Evolutionary conservation across 2,329 filamentous ascomycete genomes (phyloP), one percentile per base, ranked within the genome.

Genomic region (Stagonosporopsis cucurbitacearum): DNA sequence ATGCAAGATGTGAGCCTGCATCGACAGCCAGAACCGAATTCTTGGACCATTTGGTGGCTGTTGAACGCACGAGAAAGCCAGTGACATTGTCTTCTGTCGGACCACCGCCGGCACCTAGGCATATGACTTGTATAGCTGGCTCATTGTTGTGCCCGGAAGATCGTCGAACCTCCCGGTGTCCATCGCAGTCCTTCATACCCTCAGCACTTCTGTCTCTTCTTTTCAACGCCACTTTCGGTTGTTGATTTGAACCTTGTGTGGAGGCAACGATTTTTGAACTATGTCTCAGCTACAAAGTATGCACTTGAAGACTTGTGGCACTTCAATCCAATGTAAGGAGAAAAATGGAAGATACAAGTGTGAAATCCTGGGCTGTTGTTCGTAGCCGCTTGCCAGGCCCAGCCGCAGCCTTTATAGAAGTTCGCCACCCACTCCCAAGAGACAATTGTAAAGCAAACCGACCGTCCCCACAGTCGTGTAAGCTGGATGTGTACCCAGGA

Each of bases 11-110:
- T 28, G 93, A 91, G 43, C 95, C 95, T 9, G 92, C 93, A 79
- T 99, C 95, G 48, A 99, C 89, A n/a, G 94, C 92, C 25, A 98
- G 81, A 36, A 97, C 76, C 0, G 92, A 97, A 40, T 90, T 88
- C 66, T 88, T 89, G 44, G 84, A 81, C 95, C 95, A 99, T 59
- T 87, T 85, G 48, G 89, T 85, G 26, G 88, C 85, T 9, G 89
- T 83, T 4, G 94, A 94, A 42, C 94, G 89, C 42, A 98, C 91
- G 19, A 99, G 85, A 54, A 98, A 87, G 2, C 92, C 91, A 0
- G 94, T 97, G 22, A 91, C 89, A 73, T 93, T 95, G 75, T 92
- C 88, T 81, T 99, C 95, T 68, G 86, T 84, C 28, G 95, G 95
- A 48, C 95, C 95, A 55, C 95, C 95, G 46, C 92, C 91, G 41